Evolutionary conservation across 805 yeast genomes (phyloP).

Genomic region (Saccharomyces jurei): DNA sequence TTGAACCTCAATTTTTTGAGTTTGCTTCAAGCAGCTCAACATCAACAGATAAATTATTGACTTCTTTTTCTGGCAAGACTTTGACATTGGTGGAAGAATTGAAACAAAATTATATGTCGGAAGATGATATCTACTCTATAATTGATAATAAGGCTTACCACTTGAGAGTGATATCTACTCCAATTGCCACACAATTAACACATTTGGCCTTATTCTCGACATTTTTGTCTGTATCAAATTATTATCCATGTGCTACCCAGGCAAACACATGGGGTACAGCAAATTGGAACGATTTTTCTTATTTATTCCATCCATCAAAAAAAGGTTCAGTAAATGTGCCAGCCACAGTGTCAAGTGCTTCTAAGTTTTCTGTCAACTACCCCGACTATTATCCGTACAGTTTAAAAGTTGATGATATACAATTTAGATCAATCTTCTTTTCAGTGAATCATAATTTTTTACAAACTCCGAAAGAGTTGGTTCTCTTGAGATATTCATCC

Average conservation of each 20-base stretch:
- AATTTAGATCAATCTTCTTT: conserved; percentile 67
- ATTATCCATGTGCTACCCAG: conserved; percentile 67
- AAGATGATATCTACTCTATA: conserved; percentile 15
- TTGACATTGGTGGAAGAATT: conserved; percentile 27
- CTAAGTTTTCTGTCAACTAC: conserved; percentile 28
- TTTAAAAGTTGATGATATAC: conserved; percentile 57
- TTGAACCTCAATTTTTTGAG: conserved; percentile 58
- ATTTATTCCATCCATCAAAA: conserved; percentile 5
- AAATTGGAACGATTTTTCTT: conserved; percentile 66
- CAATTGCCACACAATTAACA: conserved; percentile 63
- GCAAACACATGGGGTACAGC: conserved; percentile 90
- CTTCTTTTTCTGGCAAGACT: conserved; percentile 7
- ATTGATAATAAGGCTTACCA: conserved; percentile 19
- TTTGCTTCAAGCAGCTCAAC: conserved; percentile 58
- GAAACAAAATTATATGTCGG: conserved; percentile 12
- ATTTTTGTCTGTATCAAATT: conserved; percentile 45
- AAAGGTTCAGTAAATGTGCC: conserved; percentile 2
- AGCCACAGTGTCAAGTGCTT: not conserved
- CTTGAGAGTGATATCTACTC: conserved; percentile 42
- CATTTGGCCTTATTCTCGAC: conserved; percentile 58
- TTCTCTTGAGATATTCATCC: conserved; percentile 53
- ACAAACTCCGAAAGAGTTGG: conserved; percentile 44
- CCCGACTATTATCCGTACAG: conserved; percentile 56
- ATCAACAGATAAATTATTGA: conserved; percentile 34
- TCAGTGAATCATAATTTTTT: conserved; percentile 26